Conservation (phyloP, 2,329 filamentous ascomycete genomes). For the Didymosphaeria variabile region DNA sequence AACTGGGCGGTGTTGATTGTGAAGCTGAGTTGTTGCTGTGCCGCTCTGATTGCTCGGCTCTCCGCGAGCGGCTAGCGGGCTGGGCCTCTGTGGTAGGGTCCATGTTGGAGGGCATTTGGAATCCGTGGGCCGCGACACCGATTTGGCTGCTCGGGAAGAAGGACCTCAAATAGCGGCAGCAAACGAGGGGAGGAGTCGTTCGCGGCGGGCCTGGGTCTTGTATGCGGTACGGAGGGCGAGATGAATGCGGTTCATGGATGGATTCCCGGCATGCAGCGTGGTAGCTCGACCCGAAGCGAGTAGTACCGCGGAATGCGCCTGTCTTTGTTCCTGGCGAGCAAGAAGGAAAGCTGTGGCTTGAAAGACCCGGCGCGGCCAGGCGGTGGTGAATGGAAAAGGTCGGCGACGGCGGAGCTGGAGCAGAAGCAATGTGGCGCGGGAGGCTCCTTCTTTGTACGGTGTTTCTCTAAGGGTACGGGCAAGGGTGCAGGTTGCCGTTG, state of each 20-base stretch:
- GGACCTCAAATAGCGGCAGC: neutral
- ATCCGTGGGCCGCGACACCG: neutral
- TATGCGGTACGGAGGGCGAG: slow-evolving; percentile 15
- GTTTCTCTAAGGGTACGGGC: too few species aligned
- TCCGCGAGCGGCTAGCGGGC: slow-evolving; percentile 24
- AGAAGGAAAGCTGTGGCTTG: slow-evolving; percentile 3
- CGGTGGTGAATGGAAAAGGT: slow-evolving; percentile 1
- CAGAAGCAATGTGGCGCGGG: slow-evolving; percentile 4
- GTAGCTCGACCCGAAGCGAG: slow-evolving; percentile 16
- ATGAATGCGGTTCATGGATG: slow-evolving; percentile 22
- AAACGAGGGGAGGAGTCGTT: slow-evolving; percentile 3
- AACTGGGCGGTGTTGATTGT: slow-evolving; percentile 37
- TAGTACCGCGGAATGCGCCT: slow-evolving; percentile 15
- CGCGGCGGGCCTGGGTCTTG: slow-evolving; percentile 11
- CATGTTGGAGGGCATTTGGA: slow-evolving; percentile 15
- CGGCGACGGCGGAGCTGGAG: neutral
- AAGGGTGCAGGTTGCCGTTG: slow-evolving; percentile 9
- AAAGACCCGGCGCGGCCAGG: slow-evolving; percentile 1
- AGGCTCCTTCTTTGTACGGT: slow-evolving; percentile 7
- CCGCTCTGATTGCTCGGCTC: slow-evolving; percentile 14
- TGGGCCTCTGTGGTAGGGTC: slow-evolving; percentile 12
- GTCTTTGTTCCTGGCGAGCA: slow-evolving; percentile 14
- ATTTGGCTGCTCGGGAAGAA: neutral
- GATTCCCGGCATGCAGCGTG: slow-evolving; percentile 10
- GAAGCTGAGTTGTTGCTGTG: slow-evolving; percentile 23